A percentile compares a stretch with the other conserved stretches of the same genome.
Conservation (phyloP, 192 early-diverging fungal genomes). For the Umbelopsis isabellina region DNA sequence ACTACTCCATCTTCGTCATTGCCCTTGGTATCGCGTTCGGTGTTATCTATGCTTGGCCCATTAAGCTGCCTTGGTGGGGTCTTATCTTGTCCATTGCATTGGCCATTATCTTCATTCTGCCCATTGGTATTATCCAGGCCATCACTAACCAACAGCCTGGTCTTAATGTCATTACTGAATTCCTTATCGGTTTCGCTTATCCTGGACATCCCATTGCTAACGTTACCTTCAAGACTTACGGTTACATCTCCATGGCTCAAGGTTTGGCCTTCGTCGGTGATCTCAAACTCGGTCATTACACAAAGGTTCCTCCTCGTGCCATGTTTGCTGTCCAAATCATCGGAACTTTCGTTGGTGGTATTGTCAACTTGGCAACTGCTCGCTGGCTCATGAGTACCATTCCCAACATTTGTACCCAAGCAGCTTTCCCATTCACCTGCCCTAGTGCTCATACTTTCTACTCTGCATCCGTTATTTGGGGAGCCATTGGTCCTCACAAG, state of each 20-base stretch:
- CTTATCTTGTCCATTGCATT: conserved; percentile 62
- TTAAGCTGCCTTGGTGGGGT: conserved; percentile 82
- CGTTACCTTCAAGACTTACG: conserved; percentile 86
- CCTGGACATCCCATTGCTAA: conserved; percentile 84
- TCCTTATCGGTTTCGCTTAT: conserved; percentile 79
- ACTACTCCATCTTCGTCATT: conserved; percentile 48
- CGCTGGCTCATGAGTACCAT: conserved; percentile 49
- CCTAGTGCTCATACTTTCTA: conserved; percentile 60
- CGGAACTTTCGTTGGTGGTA: conserved; percentile 59
- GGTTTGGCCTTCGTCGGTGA: conserved; percentile 70
- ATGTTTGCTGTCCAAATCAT: conserved; percentile 67
- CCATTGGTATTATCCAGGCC: conserved; percentile 81
- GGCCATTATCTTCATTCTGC: conserved; percentile 68
- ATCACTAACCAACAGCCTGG: conserved; percentile 78
- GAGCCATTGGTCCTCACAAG: conserved; percentile 69
- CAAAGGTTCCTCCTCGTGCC: conserved; percentile 68
- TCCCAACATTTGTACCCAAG: conserved; percentile 43
- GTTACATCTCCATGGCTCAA: conserved; percentile 81
- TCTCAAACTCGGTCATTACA: conserved; percentile 83
- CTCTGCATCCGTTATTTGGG: conserved; percentile 75
- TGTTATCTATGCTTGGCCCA: conserved; percentile 53
- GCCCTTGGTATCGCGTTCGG: conserved; percentile 49
- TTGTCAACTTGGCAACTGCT: conserved; percentile 56
- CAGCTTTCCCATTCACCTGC: conserved; percentile 51
- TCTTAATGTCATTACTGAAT: conserved; percentile 86